Percentiles rank a stretch among this genome's conserved stretches.
These are phyloP conservation scores for Antarctomyces pellizariae DNA, from an alignment of 495 filamentous ascomycete genomes.

Conservation along the genomic window DNA sequence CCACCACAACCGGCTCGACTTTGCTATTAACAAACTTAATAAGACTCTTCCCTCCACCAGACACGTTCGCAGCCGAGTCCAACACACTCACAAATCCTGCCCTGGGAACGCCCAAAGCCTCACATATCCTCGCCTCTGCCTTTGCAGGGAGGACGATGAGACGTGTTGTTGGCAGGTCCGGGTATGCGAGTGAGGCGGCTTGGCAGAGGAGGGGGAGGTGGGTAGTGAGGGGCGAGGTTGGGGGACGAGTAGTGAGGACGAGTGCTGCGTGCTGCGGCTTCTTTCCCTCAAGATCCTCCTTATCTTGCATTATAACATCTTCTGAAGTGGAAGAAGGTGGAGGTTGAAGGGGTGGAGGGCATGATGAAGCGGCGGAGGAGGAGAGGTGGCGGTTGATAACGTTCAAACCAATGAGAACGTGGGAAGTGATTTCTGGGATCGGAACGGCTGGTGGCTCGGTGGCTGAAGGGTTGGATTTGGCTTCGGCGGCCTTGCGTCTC, in stretches of 20 bases:
- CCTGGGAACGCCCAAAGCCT: slow-evolving; percentile 28
- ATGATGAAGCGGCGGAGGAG: slow-evolving; percentile 14
- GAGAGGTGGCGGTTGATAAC: slow-evolving; percentile 30
- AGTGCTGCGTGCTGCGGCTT: slow-evolving; percentile 19
- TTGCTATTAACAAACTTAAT: too few relatives aligned
- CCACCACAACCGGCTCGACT: too few relatives aligned
- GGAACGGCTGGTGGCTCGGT: slow-evolving; percentile 15
- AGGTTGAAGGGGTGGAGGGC: too few relatives aligned
- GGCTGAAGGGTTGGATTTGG: slow-evolving; percentile 2
- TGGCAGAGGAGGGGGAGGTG: slow-evolving; percentile 35
- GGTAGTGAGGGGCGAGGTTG: too few relatives aligned
- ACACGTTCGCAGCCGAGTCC: too few relatives aligned
- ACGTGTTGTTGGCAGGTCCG: slow-evolving; percentile 17
- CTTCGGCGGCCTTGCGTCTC: slow-evolving; percentile 15
- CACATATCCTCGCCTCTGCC: slow-evolving; percentile 24
- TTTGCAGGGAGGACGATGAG: slow-evolving; percentile 30
- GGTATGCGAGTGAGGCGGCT: slow-evolving; percentile 22
- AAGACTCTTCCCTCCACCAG: too few relatives aligned
- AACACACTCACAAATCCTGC: slow-evolving; percentile 32
- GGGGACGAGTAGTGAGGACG: too few relatives aligned
- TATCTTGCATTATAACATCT: not conserved
- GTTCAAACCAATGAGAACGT: slow-evolving; percentile 34
- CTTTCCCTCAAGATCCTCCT: slow-evolving; percentile 1
- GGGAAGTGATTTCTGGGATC: slow-evolving; percentile 25
- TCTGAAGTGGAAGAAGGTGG: not conserved